Percentiles rank a stretch among this genome's conserved stretches.
These are phyloP conservation scores for Hebeloma cylindrosporum DNA, from an alignment of 768 basidiomycete genomes.

Conservation along the genomic window DNA sequence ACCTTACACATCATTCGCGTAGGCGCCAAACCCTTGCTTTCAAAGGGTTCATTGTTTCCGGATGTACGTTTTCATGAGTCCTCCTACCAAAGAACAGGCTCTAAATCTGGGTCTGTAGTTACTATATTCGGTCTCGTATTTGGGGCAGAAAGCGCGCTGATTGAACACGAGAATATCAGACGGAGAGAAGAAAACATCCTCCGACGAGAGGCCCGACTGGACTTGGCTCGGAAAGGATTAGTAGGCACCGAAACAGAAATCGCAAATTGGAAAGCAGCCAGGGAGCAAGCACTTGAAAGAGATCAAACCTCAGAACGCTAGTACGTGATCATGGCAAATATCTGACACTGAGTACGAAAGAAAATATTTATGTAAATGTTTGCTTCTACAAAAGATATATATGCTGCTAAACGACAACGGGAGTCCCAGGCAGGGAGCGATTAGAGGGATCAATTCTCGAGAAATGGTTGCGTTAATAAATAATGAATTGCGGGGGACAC, in stretches of 20 bases:
- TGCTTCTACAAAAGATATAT: too few species aligned
- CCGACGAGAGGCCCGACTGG: constrained; percentile 71
- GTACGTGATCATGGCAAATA: not conserved
- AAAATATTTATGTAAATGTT: too few species aligned
- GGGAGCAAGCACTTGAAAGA: constrained; percentile 11
- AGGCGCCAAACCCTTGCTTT: constrained; percentile 81
- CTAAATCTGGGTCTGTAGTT: constrained; percentile 28
- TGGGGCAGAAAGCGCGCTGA: constrained; percentile 73
- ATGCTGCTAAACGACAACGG: too few species aligned
- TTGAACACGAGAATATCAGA: constrained; percentile 65
- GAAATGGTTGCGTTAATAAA: too few species aligned
- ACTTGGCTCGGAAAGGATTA: constrained; percentile 71
- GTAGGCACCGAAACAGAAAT: constrained; percentile 86
- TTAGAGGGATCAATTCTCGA: too few species aligned
- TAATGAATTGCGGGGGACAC: constrained; percentile 2
- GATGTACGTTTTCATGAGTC: constrained; percentile 49
- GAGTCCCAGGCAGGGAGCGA: too few species aligned
- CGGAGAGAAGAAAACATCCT: constrained; percentile 68
- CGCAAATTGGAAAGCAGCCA: constrained; percentile 66
- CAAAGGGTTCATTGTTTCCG: constrained; percentile 76
- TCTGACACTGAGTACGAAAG: not conserved
- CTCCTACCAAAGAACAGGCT: constrained; percentile 2
- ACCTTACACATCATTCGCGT: constrained; percentile 1
- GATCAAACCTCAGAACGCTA: constrained; percentile 1
- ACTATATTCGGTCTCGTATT: constrained; percentile 72